Conservation (phyloP, 2,329 filamentous ascomycete genomes). For the Epicoccum nigrum region DNA sequence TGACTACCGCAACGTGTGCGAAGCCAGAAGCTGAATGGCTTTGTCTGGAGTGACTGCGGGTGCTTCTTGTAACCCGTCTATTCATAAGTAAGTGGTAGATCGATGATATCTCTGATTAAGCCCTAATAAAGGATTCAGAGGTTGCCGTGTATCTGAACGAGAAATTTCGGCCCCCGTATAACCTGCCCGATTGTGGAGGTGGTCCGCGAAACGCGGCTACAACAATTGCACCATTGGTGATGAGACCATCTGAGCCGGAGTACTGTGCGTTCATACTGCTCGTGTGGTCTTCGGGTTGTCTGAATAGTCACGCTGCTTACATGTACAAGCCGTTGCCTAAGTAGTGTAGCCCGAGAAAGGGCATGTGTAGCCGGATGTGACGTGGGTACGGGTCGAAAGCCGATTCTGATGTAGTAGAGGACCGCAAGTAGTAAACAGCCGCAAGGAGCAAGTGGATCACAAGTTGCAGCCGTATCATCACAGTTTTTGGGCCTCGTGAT, state of each 20-base stretch:
- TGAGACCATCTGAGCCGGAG: neutral
- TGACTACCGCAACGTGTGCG: no score
- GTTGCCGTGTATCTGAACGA: slow-evolving; percentile 5
- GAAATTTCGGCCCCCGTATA: neutral
- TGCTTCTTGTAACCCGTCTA: slow-evolving; percentile 1
- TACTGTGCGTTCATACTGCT: neutral
- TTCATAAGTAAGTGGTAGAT: no score
- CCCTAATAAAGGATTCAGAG: slow-evolving; percentile 15
- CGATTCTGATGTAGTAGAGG: no score
- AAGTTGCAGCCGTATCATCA: no score
- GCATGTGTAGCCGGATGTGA: no score
- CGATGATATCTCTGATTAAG: no score
- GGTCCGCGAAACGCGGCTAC: neutral
- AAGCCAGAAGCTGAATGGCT: neutral
- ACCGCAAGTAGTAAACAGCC: no score
- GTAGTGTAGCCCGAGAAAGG: neutral
- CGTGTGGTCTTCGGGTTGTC: neutral
- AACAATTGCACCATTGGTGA: neutral
- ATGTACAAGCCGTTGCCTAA: neutral
- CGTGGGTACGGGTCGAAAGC: neutral
- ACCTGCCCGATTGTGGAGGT: neutral
- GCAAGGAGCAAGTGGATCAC: no score
- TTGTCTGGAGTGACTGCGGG: neutral
- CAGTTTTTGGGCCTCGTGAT: no score
- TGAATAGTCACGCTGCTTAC: neutral